Evolutionary conservation across 805 yeast genomes (phyloP), one percentile per base, ranked within the genome.

Genomic region (Candida krabiensis): DNA sequence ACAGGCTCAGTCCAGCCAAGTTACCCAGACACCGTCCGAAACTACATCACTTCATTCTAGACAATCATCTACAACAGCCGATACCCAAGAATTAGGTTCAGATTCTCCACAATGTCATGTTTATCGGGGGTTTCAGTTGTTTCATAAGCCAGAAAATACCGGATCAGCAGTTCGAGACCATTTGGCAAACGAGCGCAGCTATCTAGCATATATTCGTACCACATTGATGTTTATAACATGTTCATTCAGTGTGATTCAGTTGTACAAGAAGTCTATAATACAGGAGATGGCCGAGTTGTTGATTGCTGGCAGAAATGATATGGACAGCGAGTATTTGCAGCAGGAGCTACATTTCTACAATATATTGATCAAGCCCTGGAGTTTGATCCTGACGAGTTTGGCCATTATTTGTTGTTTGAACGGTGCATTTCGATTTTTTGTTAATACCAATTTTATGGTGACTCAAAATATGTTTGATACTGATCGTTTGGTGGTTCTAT

Each of bases 141-240:
- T 42, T 4, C 37, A 33, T 11, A 19, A 19, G 2, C 31, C 42
- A 3, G 70, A 66, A 37, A 67, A 67, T 42, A 59, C 63, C 26
- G 73, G 70, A 3, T 50, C 70, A 2, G 67, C 65, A n/a, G 68
- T 71, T 9, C 52, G 76, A 41, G 76, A 71, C 48, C 76, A 71
- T 38, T 42, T 73, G 54, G 77, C 79, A 16, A 73, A 72, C 43
- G 79, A 73, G 43, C 55, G 79, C 27, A 69, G 77, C 4, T 71
- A 63, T 39, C 54, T 73, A 14, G 76, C 79, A 0, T 73, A 75
- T 68, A 38, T 67, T 12, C 56, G 78, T 21, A 64, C 73, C 0
- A 58, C 69, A 0, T 45, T 70, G 15, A 61, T 67, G 28, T 64
- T 69, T 37, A 53, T 70, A 12, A 56, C 72, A 1, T 52, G 68